Conservation (phyloP, 495 filamentous ascomycete genomes). For the Oleoguttula mirabilis region DNA sequence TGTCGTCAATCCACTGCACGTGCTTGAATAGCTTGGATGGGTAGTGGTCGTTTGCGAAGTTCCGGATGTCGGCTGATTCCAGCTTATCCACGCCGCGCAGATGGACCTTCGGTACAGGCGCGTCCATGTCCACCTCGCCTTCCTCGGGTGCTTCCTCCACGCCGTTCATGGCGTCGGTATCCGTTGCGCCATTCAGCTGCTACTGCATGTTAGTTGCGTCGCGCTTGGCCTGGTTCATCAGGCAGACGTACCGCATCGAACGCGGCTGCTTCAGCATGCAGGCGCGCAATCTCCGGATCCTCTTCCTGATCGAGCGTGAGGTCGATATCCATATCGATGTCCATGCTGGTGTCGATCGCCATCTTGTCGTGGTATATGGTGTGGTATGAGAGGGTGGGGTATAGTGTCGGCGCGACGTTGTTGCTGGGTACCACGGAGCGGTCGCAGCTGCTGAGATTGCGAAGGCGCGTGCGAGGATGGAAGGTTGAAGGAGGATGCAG, state of each 20-base stretch:
- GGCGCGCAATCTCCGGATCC: conserved; percentile 31
- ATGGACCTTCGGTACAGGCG: conserved; percentile 55
- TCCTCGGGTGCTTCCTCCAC: conserved; percentile 15
- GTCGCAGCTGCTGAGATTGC: background rate
- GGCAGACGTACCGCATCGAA: conserved; percentile 33
- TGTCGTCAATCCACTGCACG: conserved; percentile 93
- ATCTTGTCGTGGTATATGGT: background rate
- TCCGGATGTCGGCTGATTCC: conserved; percentile 61
- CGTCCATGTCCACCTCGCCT: conserved; percentile 14
- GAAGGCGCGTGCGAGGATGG: background rate
- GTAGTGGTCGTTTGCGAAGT: conserved; percentile 57
- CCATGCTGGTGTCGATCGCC: conserved; percentile 39
- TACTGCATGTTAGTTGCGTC: conserved; percentile 6
- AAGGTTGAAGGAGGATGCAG: background rate
- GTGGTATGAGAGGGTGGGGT: background rate
- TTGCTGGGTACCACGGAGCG: background rate
- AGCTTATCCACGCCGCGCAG: conserved; percentile 72
- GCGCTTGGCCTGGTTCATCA: background rate
- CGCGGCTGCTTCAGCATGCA: conserved; percentile 28
- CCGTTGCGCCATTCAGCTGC: background rate
- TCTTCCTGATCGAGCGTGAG: conserved; percentile 37
- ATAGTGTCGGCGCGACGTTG: background rate
- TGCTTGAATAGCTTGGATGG: conserved; percentile 39
- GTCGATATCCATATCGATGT: conserved; percentile 69
- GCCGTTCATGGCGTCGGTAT: conserved; percentile 11